Conservation (phyloP, 768 basidiomycete species). For the Cystobasidium onofrii region DNA sequence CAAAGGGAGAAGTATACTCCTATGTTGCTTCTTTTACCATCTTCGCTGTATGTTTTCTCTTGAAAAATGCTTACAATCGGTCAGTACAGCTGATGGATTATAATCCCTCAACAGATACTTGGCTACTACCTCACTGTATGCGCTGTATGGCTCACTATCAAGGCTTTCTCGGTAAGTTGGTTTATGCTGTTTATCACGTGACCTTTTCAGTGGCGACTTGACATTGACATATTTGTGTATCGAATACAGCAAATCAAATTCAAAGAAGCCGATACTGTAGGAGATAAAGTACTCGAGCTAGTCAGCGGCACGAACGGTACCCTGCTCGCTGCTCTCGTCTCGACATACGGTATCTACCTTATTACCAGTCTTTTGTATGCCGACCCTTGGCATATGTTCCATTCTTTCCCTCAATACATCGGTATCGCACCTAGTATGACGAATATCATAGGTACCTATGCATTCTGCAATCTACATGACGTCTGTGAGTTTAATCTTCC, state of each 20-base stretch:
- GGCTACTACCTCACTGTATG: constrained; percentile 66
- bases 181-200: too few relatives aligned
- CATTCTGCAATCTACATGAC: constrained; percentile 93
- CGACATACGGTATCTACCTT: constrained; percentile 63
- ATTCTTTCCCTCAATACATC: constrained; percentile 83
- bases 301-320: constrained; percentile 70
- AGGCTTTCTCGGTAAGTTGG: constrained; percentile 55
- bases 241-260: constrained; percentile 32
- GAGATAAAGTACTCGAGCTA: constrained; percentile 55
- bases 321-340: constrained; percentile 74
- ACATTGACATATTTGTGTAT: too few relatives aligned
- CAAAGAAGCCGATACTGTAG: constrained; percentile 31
- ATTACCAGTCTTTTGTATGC: constrained; percentile 45
- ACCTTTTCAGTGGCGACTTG: too few relatives aligned
- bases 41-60: constrained; percentile 52
- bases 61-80: background rate
- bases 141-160: constrained; percentile 52
- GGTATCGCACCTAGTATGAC: constrained; percentile 85
- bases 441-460: constrained; percentile 86
- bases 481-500: constrained; percentile 46
- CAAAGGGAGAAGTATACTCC: constrained; percentile 72
- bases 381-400: constrained; percentile 97
- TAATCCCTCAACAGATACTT: constrained; percentile 51
- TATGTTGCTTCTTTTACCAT: constrained; percentile 58
- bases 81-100: background rate